Evolutionary conservation across 441 rosid genomes (phyloP).

Genomic region (Theobroma grandiflorum): DNA sequence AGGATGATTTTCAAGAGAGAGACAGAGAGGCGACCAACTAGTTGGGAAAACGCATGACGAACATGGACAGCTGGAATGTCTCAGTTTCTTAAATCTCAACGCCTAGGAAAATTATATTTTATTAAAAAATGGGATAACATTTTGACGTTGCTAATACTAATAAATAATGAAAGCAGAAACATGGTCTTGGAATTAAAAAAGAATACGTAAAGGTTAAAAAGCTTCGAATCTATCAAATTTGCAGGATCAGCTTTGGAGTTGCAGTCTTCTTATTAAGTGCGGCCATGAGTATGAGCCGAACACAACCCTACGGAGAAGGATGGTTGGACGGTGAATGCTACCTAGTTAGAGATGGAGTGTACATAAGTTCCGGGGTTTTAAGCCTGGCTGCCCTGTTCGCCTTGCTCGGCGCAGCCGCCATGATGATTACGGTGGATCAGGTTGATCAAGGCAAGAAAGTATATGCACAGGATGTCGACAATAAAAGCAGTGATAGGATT

Average conservation of each 20-base stretch:
- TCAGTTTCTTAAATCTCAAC: slow-evolving; percentile 16
- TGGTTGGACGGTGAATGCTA: slow-evolving; percentile 82
- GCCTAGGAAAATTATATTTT: neutral
- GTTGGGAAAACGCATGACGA: slow-evolving; percentile 1
- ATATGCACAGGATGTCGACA: slow-evolving; percentile 26
- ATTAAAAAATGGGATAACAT: neutral
- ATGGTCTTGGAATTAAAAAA: neutral
- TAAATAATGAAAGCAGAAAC: neutral
- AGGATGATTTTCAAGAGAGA: neutral
- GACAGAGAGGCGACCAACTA: slow-evolving; percentile 11
- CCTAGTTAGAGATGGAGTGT: slow-evolving; percentile 68
- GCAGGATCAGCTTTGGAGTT: slow-evolving; percentile 74
- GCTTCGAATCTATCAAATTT: neutral
- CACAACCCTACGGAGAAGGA: slow-evolving; percentile 68
- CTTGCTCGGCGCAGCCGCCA: slow-evolving; percentile 45
- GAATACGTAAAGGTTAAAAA: neutral
- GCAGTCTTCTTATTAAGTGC: slow-evolving; percentile 51
- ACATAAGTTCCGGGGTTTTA: slow-evolving; percentile 53
- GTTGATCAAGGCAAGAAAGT: slow-evolving; percentile 39
- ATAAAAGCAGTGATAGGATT: neutral
- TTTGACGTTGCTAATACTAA: neutral
- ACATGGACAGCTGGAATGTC: slow-evolving; percentile 40
- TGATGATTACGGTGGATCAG: slow-evolving; percentile 25
- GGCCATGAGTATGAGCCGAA: slow-evolving; percentile 76
- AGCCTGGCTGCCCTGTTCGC: slow-evolving; percentile 45